A percentile compares a stretch with the other conserved stretches of the same genome.
phyloP scores from a whole-genome alignment of 805 yeast species.

The Clavispora asparagi region DNA sequence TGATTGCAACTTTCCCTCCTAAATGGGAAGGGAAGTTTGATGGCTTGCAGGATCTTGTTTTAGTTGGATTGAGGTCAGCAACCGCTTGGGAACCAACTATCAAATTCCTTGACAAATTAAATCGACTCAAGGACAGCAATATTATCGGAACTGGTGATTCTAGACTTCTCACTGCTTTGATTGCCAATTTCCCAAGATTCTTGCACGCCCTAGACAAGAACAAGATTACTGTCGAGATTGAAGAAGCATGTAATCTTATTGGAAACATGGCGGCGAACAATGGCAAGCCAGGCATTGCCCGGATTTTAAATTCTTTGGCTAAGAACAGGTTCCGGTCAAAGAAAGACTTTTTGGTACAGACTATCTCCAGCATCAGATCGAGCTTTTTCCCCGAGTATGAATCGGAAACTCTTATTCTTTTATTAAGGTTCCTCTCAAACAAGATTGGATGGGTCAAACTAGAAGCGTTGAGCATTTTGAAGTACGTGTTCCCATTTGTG shows the following conservation, averaged over 20 bases:
- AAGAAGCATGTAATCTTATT: conserved; percentile 40
- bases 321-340: conserved; percentile 83
- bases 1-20: conserved; percentile 84
- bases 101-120: conserved; percentile 66
- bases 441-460: conserved; percentile 70
- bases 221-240: conserved; percentile 44
- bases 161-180: conserved; percentile 63
- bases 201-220: conserved; percentile 66
- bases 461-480: conserved; percentile 74
- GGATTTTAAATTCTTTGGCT: conserved; percentile 71
- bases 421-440: conserved; percentile 77
- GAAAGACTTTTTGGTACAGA: conserved; percentile 80
- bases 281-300: conserved; percentile 53
- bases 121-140: conserved; percentile 61
- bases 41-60: conserved; percentile 74
- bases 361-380: conserved; percentile 62
- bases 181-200: conserved; percentile 80
- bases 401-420: conserved; percentile 67
- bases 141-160: conserved; percentile 70
- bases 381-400: conserved; percentile 70
- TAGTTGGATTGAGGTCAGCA: conserved; percentile 80
- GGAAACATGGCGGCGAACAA: conserved; percentile 56
- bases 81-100: conserved; percentile 75
- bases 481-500: conserved; percentile 68
- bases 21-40: conserved; percentile 94